A percentile compares a stretch with the other conserved stretches of the same genome.
Evolutionary conservation across 148 eudicot genomes (phyloP).

Genomic region (Nepenthes mirabilis): DNA sequence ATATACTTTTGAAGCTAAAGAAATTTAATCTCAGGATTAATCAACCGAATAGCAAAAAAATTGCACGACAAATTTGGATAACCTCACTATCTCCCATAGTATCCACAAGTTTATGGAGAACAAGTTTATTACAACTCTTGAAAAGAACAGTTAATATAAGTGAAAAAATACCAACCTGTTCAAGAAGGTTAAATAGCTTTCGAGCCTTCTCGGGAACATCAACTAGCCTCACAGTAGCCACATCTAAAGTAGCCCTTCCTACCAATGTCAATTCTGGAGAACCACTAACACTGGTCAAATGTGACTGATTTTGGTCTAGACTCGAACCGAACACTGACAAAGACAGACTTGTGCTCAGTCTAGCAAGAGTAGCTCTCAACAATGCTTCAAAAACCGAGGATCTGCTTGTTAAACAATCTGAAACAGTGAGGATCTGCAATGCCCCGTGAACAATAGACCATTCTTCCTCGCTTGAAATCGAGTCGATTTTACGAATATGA

Average conservation of each 20-base stretch:
- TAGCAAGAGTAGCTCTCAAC: slow-evolving; percentile 82
- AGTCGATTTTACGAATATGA: slow-evolving; percentile 59
- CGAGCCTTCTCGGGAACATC: slow-evolving; percentile 83
- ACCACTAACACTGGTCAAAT: slow-evolving; percentile 30
- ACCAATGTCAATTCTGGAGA: slow-evolving; percentile 33
- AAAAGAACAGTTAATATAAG: not conserved
- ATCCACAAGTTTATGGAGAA: not conserved
- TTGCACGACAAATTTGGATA: too few species aligned
- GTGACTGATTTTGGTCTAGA: slow-evolving; percentile 47
- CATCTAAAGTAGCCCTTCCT: slow-evolving; percentile 72
- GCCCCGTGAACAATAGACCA: slow-evolving; percentile 99
- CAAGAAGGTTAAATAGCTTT: slow-evolving; percentile 66
- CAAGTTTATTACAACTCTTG: slow-evolving; percentile 1
- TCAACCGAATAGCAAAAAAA: too few species aligned
- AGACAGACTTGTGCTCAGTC: slow-evolving; percentile 80
- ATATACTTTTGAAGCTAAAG: too few species aligned
- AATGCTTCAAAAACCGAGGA: slow-evolving; percentile 96
- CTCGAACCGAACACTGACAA: slow-evolving; percentile 50
- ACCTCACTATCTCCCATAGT: too few species aligned
- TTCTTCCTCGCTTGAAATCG: slow-evolving; percentile 84
- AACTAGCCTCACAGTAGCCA: slow-evolving; percentile 69
- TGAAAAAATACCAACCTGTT: slow-evolving; percentile 45
- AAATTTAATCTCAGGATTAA: too few species aligned
- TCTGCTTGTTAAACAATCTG: slow-evolving; percentile 89
- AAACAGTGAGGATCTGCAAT: slow-evolving; percentile 81